Base-by-base conservation (phyloP, 2,329 filamentous ascomycete species). In the Aureobasidium leucospermi region DNA sequence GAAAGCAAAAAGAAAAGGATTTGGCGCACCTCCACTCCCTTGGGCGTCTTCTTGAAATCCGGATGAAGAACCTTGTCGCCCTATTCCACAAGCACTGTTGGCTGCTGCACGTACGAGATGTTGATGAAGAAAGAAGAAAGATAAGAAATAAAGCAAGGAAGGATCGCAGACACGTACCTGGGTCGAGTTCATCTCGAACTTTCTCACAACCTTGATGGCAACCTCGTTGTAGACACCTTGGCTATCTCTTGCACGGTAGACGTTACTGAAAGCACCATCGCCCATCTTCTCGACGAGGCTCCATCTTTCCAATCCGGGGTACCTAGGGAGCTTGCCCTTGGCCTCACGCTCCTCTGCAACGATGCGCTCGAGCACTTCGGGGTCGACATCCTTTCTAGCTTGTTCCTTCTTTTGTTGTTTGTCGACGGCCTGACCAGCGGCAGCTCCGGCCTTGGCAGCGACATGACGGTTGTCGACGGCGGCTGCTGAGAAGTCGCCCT, bases 171-270 rank as follows among this genome's bases (percentile, higher is more conserved):
- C 29, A 53, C 43, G 29, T 83, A 99, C 94, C 90, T 97, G 94
- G 80, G 88, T 91, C 66, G 87, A 92, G 77, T 96, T 97, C 90
- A 99, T 96, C 77, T 99, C 94, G 73, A 90, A 97, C 78, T 97
- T 97, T 70, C 94, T 88, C 64, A 99, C 94, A 55, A 99, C 94
- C 76, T 99, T 99, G 81, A 99, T 97, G 67, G 93, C 94, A 36
- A 94, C 91, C 71, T 97, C 87, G 65, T 84, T 85, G 63, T 83
- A 82, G 63, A 86, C 79, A 42, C 89, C 88, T 6, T 85, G 81
- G 47, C 75, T 80, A 72, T 99, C 94, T 66, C 81, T 83, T 39
- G 94, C 94, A 41, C 90, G 86, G 75, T 97, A 99, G 65, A 99
- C 94, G 70, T 97, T 97, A 79, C 93, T 97, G 81, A 99, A 99